Evolutionary conservation across 257 asterid species (phyloP).

Genomic region (Solanum sejunctum): DNA sequence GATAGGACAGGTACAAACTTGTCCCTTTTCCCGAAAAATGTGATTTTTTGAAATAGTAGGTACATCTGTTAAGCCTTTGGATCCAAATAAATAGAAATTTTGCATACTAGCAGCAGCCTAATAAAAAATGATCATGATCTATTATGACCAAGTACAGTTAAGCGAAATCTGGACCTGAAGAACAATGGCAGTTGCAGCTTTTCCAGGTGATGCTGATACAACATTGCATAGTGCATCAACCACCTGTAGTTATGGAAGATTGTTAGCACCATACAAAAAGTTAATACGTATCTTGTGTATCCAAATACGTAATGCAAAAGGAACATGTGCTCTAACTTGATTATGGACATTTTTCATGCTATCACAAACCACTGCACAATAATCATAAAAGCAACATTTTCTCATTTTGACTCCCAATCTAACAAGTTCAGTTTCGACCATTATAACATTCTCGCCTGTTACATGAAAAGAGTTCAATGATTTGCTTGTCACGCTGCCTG

Average conservation of each 20-base stretch:
- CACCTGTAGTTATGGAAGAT: slow-evolving; percentile 34
- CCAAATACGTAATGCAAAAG: neutral
- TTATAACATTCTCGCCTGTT: neutral
- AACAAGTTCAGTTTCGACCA: neutral
- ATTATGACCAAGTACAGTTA: slow-evolving; percentile 12
- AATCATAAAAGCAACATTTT: neutral
- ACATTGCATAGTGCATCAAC: slow-evolving; percentile 96
- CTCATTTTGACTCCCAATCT: neutral
- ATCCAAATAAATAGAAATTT: neutral
- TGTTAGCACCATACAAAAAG: neutral
- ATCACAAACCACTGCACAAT: neutral
- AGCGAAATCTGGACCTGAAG: slow-evolving; percentile 86
- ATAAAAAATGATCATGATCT: neutral
- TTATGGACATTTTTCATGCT: neutral
- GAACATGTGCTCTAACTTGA: neutral
- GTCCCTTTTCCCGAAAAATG: neutral
- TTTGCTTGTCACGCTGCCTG: neutral
- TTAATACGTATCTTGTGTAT: neutral
- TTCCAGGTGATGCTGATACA: slow-evolving; percentile 87
- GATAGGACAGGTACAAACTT: neutral
- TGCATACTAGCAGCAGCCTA: neutral
- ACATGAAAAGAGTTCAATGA: neutral
- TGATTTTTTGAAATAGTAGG: neutral
- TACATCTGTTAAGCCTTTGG: neutral
- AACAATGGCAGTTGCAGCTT: slow-evolving; percentile 95